phyloP scores from a whole-genome alignment of 129 eudicot genomes.

The Flaveria bidentis region DNA sequence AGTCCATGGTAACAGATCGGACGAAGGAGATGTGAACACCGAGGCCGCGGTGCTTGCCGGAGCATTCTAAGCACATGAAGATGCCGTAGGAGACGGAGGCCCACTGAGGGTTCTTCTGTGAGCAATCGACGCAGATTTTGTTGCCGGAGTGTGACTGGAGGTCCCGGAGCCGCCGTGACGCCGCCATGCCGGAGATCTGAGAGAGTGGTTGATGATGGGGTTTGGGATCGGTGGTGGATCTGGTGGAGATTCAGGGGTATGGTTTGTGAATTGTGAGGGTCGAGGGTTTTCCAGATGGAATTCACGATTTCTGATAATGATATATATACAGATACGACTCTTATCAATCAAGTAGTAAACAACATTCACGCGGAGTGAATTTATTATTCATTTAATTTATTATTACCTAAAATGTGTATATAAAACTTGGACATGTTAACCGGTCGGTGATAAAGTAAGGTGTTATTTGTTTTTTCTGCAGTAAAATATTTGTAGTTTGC shows the following conservation, averaged over 20 bases:
- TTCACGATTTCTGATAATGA: not conserved
- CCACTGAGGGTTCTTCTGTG: slow-evolving; percentile 97
- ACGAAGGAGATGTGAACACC: slow-evolving; percentile 97
- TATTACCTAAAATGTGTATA: too few relatives aligned
- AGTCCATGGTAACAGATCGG: slow-evolving; percentile 96
- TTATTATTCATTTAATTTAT: too few relatives aligned
- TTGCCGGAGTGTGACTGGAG: slow-evolving; percentile 79
- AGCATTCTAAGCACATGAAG: slow-evolving; percentile 95
- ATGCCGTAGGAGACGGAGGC: slow-evolving; percentile 90
- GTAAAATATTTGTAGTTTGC: too few relatives aligned
- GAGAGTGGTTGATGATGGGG: not conserved
- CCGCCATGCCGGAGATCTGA: slow-evolving; percentile 48
- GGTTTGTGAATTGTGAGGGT: not conserved
- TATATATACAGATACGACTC: too few relatives aligned
- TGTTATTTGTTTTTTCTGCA: too few relatives aligned
- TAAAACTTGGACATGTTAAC: too few relatives aligned
- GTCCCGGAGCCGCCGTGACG: slow-evolving; percentile 82
- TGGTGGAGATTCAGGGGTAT: slow-evolving; percentile 8
- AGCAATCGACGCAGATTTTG: slow-evolving; percentile 92
- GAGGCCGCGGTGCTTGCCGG: slow-evolving; percentile 96
- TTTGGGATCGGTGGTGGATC: slow-evolving; percentile 26
- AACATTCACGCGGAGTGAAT: too few relatives aligned
- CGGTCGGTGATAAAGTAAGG: too few relatives aligned
- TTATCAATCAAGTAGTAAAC: too few relatives aligned
- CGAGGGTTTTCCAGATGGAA: slow-evolving; percentile 24